A percentile compares a stretch with the other conserved stretches of the same genome.
Conservation (phyloP, 345 rosid species). For the Murraya paniculata region DNA sequence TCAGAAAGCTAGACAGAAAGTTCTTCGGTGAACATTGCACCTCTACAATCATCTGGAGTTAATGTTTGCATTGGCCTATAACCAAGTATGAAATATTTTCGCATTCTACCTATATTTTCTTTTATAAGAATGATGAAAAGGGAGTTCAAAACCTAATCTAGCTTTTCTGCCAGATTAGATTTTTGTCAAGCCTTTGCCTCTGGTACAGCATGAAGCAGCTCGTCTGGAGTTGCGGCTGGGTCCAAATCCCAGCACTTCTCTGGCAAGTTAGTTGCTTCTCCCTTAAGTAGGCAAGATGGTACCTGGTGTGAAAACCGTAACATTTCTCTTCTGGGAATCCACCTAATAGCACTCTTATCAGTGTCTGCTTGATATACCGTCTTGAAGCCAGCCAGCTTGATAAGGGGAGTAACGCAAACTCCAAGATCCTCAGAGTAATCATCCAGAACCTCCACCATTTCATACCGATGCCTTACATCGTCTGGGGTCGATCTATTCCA, state of each 20-base stretch:
- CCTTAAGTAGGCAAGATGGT: slow-evolving; percentile 82
- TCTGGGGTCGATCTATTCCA: slow-evolving; percentile 88
- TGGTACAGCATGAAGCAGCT: slow-evolving; percentile 60
- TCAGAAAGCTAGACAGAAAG: slow-evolving; percentile 29
- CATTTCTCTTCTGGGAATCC: slow-evolving; percentile 97
- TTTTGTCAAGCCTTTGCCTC: slow-evolving; percentile 37
- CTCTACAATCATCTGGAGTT: slow-evolving; percentile 44
- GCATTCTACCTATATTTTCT: slow-evolving; percentile 56
- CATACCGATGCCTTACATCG: slow-evolving; percentile 78
- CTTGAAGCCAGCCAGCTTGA: slow-evolving; percentile 78
- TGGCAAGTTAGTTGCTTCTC: slow-evolving; percentile 54
- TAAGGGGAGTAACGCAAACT: slow-evolving; percentile 69
- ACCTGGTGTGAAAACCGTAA: slow-evolving; percentile 87
- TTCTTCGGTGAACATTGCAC: slow-evolving; percentile 28
- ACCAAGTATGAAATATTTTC: slow-evolving; percentile 54
- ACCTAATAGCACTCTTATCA: slow-evolving; percentile 53
- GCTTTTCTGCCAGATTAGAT: slow-evolving; percentile 23
- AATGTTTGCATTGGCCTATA: slow-evolving; percentile 37
- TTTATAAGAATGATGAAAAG: slow-evolving; percentile 47
- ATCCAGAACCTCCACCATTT: slow-evolving; percentile 96
- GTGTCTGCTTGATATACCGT: slow-evolving; percentile 74
- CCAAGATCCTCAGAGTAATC: slow-evolving; percentile 93
- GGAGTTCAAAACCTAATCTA: slow-evolving; percentile 27
- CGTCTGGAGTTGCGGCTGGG: slow-evolving; percentile 97
- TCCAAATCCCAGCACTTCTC: slow-evolving; percentile 94